Conservation (phyloP, 1,139 yeast genomes). For the Nakaseomyces delphensis region DNA sequence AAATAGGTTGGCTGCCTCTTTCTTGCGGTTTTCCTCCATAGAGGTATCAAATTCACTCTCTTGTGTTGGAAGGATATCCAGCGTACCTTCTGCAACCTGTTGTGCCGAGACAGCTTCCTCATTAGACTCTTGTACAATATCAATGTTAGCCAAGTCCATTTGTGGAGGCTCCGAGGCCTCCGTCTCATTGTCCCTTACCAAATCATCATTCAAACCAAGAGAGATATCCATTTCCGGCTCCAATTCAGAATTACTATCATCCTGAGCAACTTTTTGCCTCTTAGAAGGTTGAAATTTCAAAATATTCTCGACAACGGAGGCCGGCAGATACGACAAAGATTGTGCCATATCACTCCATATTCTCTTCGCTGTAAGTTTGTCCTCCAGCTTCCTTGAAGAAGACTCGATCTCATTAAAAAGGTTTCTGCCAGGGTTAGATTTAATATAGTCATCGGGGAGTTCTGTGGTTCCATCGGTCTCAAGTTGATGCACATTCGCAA, state of each 20-base stretch:
- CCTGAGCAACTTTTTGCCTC: slow-evolving; percentile 11
- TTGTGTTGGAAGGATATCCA: slow-evolving; percentile 1
- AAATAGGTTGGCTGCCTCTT: slow-evolving; percentile 5
- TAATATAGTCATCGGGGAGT: slow-evolving; percentile 19
- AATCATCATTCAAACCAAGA: slow-evolving; percentile 19
- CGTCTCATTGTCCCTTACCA: slow-evolving; percentile 4
- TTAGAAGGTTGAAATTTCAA: slow-evolving; percentile 12
- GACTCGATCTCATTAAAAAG: neutral
- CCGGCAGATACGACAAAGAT: slow-evolving; percentile 17
- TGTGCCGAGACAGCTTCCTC: neutral
- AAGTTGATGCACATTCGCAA: slow-evolving; percentile 21
- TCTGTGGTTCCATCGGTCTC: slow-evolving; percentile 18
- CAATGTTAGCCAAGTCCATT: neutral
- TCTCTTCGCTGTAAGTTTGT: slow-evolving; percentile 16
- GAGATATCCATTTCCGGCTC: slow-evolving; percentile 22
- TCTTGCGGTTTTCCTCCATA: slow-evolving; percentile 1
- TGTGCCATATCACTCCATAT: slow-evolving; percentile 17
- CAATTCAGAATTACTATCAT: slow-evolving; percentile 7
- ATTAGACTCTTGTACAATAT: neutral
- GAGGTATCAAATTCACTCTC: neutral
- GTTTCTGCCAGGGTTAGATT: slow-evolving; percentile 6
- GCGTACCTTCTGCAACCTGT: slow-evolving; percentile 3
- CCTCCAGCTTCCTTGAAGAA: neutral
- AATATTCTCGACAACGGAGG: slow-evolving; percentile 11
- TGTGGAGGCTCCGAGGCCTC: neutral